Evolutionary conservation across 257 asterid genomes (phyloP), one percentile per base, ranked within the genome.

Genomic region (Asclepias syriaca): DNA sequence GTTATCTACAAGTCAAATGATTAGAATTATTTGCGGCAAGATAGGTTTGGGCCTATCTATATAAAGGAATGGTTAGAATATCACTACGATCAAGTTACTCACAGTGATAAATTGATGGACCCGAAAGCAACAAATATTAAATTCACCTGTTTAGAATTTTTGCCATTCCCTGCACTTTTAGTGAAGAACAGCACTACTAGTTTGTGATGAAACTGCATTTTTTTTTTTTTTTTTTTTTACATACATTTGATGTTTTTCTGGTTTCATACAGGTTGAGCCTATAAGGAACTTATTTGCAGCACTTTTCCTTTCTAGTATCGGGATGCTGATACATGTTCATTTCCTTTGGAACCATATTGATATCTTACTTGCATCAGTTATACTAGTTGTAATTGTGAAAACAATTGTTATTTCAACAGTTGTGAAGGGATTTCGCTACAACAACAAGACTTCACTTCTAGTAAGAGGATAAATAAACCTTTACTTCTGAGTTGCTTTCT

Each of bases 291-390:
- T 95, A 87, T 95, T 92, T 83, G 99, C 99, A 18, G 99, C 99
- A 74, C 97, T 95, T 83, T 95, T 95, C 85, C 88, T 95, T 72
- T 89, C 99, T 75, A 95, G 98, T 85, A 95, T 92, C 43, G 99
- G 99, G 85, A 92, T 95, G 99, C 91, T 95, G 87, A 95, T 95
- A 83, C 97, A 90, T 69, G 97, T 90, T 81, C 97, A 92, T 79
- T 95, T 95, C 83, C 94, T 95, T 59, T 95, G 99, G 99, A 92
- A 86, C 84, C 98, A 95, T 74, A 96, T 95, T 27, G 99, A 95
- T 81, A 92, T 95, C 75, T 83, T 95, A 87, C 88, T 95, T n/a
- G 98, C 99, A 57, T 90, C 99, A 55, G 99, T 95, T 76, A 92
- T 95, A 82, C 85, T 95, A 81, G 99, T 92, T 74, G 90, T 92